Evolutionary conservation across 495 filamentous ascomycete genomes (phyloP), one percentile per base, ranked within the genome.

Genomic region (Aspergillus bridgeri): DNA sequence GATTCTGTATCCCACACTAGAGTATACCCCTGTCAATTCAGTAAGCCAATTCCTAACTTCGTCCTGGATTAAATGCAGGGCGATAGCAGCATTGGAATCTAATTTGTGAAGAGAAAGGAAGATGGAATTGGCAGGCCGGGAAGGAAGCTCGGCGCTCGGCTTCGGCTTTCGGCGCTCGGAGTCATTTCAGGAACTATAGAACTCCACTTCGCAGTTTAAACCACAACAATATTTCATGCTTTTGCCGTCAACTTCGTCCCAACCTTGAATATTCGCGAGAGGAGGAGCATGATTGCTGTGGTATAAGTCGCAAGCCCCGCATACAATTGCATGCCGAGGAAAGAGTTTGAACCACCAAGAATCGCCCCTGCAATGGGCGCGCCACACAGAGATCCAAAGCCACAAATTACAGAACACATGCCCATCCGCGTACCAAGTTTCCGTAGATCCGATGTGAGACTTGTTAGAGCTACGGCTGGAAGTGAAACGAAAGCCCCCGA

Each of bases 121-220:
- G n/a, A 6, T 20, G 18, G n/a, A 42, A 19, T 23, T 21, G 20
- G n/a, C n/a, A n/a, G n/a, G n/a, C 17, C 51, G 23, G 5, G 20
- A 23, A 49, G 47, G 50, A 27, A 53, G 29, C 23, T 44, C 3
- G 47, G 25, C 19, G 51, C 19, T 45, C 38, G 51, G 51, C 6
- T 44, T 54, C 51, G 51, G 51, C 20, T 23, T n/a, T 54, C 51
- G 51, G 51, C 38, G 13, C n/a, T 54, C 51, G 51, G 48, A 50
- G 48, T 50, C 3, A 27, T 4, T 7, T 7, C 3, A 4, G 25
- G 25, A 27, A 4, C 25, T 27, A 27, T 4, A 7, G 3, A 7
- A 27, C 4, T 27, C 7, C 7, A 27, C 25, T n/a, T n/a, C n/a
- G n/a, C n/a, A n/a, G n/a, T n/a, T n/a, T n/a, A n/a, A n/a, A n/a